These are phyloP conservation scores for Escallonia rubra DNA, from an alignment of 129 eudicot genomes.

Conservation along the genomic window DNA sequence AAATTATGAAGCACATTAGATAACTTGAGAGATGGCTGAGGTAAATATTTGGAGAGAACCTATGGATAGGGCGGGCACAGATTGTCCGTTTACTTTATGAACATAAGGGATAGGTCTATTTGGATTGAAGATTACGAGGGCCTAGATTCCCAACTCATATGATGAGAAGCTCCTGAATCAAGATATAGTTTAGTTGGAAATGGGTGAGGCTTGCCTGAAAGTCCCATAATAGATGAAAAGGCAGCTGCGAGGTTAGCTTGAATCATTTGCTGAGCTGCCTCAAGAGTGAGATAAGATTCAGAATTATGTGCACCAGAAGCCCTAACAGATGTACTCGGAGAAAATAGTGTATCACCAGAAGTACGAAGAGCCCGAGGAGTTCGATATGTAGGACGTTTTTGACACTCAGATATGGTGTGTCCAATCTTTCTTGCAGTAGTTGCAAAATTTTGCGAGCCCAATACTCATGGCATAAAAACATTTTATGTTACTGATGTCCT, in stretches of 20 bases:
- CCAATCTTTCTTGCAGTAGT: background rate
- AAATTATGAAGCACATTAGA: background rate
- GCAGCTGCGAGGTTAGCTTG: background rate
- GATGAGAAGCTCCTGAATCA: background rate
- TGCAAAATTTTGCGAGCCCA: background rate
- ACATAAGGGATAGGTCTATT: background rate
- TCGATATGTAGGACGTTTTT: background rate
- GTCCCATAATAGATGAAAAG: too few species aligned
- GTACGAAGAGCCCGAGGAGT: background rate
- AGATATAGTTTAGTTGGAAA: too few species aligned
- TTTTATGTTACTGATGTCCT: background rate
- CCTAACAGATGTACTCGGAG: background rate
- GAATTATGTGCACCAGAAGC: background rate
- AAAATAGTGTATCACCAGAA: too few species aligned
- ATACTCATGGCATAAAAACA: background rate
- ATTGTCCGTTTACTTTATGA: background rate
- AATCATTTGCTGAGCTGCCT: background rate
- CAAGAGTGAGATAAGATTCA: too few species aligned
- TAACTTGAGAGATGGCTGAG: too few species aligned
- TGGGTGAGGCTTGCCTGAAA: too few species aligned
- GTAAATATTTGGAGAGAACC: too few species aligned
- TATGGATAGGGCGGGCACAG: background rate
- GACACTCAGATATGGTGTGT: background rate
- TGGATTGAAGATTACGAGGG: background rate
- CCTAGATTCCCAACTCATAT: background rate